phyloP scores from a whole-genome alignment of 2,329 filamentous ascomycete genomes.

The Sporothrix schenckii region DNA sequence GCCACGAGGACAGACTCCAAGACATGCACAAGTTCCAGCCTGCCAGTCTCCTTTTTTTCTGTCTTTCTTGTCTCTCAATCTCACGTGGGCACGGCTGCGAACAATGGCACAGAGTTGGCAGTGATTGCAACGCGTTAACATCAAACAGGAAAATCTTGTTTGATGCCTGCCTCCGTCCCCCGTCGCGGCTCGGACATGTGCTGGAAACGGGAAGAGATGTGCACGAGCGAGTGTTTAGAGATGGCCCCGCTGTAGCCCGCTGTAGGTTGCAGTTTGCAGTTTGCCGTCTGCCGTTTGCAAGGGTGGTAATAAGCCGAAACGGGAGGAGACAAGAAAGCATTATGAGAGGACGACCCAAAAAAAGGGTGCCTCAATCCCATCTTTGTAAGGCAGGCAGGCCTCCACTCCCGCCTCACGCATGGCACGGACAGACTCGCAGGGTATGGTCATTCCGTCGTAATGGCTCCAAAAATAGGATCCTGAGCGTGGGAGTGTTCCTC shows the following conservation, averaged over 20 bases:
- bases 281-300: too few relatives aligned
- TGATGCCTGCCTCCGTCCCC: not conserved
- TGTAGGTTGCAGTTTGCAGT: not conserved
- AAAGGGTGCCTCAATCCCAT: not conserved
- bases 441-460: not conserved
- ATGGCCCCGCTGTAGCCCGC: not conserved
- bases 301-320: conserved; percentile 1
- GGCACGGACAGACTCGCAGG: not conserved
- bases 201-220: conserved; percentile 15
- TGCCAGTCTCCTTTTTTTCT: not conserved
- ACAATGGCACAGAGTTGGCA: too few relatives aligned
- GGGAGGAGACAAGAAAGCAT: not conserved
- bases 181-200: not conserved
- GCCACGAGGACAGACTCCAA: conserved; percentile 5
- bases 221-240: not conserved
- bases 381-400: conserved; percentile 1
- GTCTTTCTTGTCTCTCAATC: not conserved
- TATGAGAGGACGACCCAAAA: not conserved
- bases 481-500: too few relatives aligned
- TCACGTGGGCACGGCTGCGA: not conserved
- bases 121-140: too few relatives aligned
- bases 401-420: conserved; percentile 8
- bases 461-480: conserved; percentile 18
- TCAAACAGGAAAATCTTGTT: not conserved
- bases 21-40: conserved; percentile 12